Evolutionary conservation across 2,329 filamentous ascomycete genomes (phyloP).

Genomic region (Pseudogymnoascus sp.): DNA sequence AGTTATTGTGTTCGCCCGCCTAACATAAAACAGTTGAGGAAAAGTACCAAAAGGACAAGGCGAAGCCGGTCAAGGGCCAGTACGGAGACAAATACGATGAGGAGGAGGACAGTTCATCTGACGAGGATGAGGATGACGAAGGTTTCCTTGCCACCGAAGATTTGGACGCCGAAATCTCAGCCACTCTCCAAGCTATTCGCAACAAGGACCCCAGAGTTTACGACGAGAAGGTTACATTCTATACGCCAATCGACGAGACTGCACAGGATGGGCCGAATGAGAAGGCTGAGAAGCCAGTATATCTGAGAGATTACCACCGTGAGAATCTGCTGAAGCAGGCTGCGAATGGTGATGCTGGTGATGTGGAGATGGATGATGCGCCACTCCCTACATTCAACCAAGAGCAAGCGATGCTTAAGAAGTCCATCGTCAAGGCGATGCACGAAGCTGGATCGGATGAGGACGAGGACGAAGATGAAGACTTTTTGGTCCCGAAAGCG

Average conservation of each 20-base stretch:
- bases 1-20: slow-evolving; percentile 10
- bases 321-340: slow-evolving; percentile 65
- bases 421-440: slow-evolving; percentile 72
- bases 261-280: slow-evolving; percentile 31
- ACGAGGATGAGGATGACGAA: slow-evolving; percentile 84
- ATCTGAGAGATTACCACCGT: slow-evolving; percentile 83
- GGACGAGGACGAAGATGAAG: slow-evolving; percentile 42
- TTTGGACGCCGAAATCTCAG: slow-evolving; percentile 80
- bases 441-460: slow-evolving; percentile 52
- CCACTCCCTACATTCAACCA: slow-evolving; percentile 69
- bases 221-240: slow-evolving; percentile 74
- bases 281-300: slow-evolving; percentile 78
- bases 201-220: slow-evolving; percentile 90
- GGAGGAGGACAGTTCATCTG: slow-evolving; percentile 60
- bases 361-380: slow-evolving; percentile 47
- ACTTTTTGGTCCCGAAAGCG: slow-evolving; percentile 69
- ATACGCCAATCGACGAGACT: slow-evolving; percentile 56
- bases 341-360: slow-evolving; percentile 56
- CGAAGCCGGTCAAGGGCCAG: slow-evolving; percentile 34
- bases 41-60: slow-evolving; percentile 57
- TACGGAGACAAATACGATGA: slow-evolving; percentile 41
- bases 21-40: slow-evolving; percentile 64
- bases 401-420: slow-evolving; percentile 80
- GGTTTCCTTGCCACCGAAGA: slow-evolving; percentile 80
- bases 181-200: slow-evolving; percentile 79